Evolutionary conservation across 1,284 basidiomycete species (phyloP), one percentile per base, ranked within the genome.

Genomic region (Ceratobasidium sp.): DNA sequence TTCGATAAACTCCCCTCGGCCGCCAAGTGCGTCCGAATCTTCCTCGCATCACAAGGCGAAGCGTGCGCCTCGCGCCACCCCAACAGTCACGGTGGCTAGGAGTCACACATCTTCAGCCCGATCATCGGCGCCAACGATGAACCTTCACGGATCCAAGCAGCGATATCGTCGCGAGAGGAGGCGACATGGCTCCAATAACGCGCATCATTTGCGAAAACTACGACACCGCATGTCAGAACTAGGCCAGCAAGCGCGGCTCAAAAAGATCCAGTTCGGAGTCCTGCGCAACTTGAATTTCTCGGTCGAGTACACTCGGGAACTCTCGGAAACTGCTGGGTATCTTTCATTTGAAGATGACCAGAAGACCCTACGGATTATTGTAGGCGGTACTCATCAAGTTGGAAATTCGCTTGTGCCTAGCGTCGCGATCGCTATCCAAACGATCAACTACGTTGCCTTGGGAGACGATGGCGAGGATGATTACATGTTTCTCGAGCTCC

Each of bases 351-450:
- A 74, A 10, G 70, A 74, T 23, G 70, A 74, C 59, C 59, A 74
- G 40, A 74, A 74, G 28, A 62, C 70, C 2, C 17, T 74, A 23
- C 70, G 70, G 13, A 52, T 74, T 28, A 62, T 44, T 17, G 46
- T 74, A 15, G 57, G 70, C 7, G 57, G 57, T 3, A 62, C 70
- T 13, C 70, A 74, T 17, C 68, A 70, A 57, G 68, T 56, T 40
- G 44, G 56, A 12, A 59, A 46, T 20, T 26, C 42, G 10, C 42
- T 66, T 26, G 20, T 62, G 13, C 57, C 59, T 10, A 74, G 70
- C 54, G 59, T 74, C 38, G 70, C 70, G 23, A 74, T 74, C n/a
- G 40, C 59, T 3, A 74, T 74, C 38, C 70, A 74, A 52, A 74
- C 59, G 6, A 48, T 74, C 26, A 50, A 57, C 28, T 74, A 59